These are phyloP conservation scores for Corymbia citriodora DNA, from an alignment of 441 rosid genomes.

Conservation along the genomic window DNA sequence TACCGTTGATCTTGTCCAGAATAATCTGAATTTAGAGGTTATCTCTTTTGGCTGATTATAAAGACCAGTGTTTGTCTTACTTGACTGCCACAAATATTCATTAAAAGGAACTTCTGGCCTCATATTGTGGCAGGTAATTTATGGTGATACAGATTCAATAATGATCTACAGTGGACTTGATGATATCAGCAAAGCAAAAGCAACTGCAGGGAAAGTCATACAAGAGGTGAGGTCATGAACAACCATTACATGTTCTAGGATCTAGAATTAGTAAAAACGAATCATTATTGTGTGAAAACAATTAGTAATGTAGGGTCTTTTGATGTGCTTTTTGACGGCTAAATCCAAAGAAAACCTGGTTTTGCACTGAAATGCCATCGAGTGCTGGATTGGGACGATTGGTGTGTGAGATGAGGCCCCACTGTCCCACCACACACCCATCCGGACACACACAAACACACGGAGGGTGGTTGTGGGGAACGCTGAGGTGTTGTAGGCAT, in stretches of 20 bases:
- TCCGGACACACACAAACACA: background rate
- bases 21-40: slow-evolving; percentile 89
- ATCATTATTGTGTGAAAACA: background rate
- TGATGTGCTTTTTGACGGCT: background rate
- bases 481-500: background rate
- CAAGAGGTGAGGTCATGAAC: slow-evolving; percentile 55
- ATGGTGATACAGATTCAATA: slow-evolving; percentile 98
- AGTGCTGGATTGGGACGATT: background rate
- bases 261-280: background rate
- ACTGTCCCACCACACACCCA: background rate
- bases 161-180: slow-evolving; percentile 95
- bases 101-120: slow-evolving; percentile 17
- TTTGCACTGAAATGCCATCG: background rate
- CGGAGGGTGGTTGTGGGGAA: background rate
- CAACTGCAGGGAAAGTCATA: slow-evolving; percentile 74
- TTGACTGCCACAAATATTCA: slow-evolving; percentile 1
- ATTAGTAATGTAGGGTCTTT: background rate
- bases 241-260: background rate
- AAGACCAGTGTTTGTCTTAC: slow-evolving; percentile 3
- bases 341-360: background rate
- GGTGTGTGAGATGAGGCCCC: background rate
- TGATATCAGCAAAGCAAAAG: slow-evolving; percentile 69
- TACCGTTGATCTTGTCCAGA: slow-evolving; percentile 93
- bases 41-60: slow-evolving; percentile 1
- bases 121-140: slow-evolving; percentile 62